Base-by-base conservation (phyloP, 805 yeast genomes). In the Kregervanrija pseudodelftensis region DNA sequence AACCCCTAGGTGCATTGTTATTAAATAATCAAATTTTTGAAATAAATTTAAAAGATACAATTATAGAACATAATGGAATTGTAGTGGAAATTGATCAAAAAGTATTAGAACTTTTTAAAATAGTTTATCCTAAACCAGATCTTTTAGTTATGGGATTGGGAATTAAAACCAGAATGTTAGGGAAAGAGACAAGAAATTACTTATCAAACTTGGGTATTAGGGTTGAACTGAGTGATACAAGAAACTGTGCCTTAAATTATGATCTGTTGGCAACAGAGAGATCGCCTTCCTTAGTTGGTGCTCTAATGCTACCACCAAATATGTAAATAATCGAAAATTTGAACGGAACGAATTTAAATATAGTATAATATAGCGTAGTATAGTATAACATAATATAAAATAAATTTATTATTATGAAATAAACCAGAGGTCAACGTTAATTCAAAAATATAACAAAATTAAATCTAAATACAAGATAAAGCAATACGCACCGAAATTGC, bases 181-280 rank as follows among this genome's bases (percentile, higher is more conserved):
- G 80, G 33, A 80, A 78, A n/a, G 51, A 59, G 9, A 80, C 82
- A 41, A 66, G 74, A 40, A 60, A 64, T 35, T 63, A 58, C 47
- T 69, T 86, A 46, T 70, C 73, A 22, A 60, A 67, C 5, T 61
- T 82, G 46, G 95, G 95, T 0, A 76, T 85, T n/a, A 82, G 79
- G 55, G 58, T 80, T 14, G 93, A 86, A 54, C 67, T 81, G 3
- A 74, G 85, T 30, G 84, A 79, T 56, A 82, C 82, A 3, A 70
- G 69, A 49, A 76, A 76, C 51, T 85, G 87, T 1, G 90, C 85
- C 11, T 73, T 76, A 50, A 80, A 76, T 49, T 87, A 76, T 63
- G 91, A 86, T 55, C 63, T 86, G 37, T 64, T 86, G 47, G 89
- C 91, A 1, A 84, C 91, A 0, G 95, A 87, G 58, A 69, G 95